Evolutionary conservation across 208 protist genomes (phyloP).

Genomic region (Leishmania guyanensis): DNA sequence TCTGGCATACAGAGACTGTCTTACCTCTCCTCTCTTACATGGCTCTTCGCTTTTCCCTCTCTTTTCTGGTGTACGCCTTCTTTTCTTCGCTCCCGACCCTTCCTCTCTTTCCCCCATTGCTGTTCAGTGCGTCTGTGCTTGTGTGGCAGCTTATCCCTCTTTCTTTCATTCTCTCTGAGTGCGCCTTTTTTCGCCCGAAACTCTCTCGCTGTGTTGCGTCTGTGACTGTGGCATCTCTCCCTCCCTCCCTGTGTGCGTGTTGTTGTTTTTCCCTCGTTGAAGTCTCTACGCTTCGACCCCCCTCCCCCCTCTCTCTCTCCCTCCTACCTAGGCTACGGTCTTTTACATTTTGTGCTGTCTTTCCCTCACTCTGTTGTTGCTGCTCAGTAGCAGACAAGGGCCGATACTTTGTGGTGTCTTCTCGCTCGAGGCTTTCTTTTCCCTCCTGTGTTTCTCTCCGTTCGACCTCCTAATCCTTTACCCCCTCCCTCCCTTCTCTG

Average conservation of each 20-base stretch:
- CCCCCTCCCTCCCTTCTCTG: no score
- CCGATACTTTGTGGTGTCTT: not conserved
- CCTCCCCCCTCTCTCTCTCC: not conserved
- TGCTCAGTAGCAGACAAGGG: not conserved
- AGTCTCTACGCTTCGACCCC: not conserved
- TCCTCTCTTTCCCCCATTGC: not conserved
- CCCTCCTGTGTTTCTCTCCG: not conserved
- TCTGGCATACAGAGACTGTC: no score
- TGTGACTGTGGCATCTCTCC: not conserved
- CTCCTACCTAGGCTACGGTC: not conserved
- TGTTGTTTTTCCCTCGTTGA: slow-evolving; percentile 6
- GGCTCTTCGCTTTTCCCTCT: not conserved
- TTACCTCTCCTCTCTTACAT: not conserved
- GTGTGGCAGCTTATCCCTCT: not conserved
- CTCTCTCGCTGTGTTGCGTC: not conserved
- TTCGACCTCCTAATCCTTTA: not conserved
- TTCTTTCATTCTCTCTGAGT: not conserved
- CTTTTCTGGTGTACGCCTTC: slow-evolving; percentile 4
- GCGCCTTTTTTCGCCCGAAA: not conserved
- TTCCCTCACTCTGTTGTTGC: not conserved
- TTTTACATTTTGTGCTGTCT: not conserved
- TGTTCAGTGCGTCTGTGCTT: not conserved
- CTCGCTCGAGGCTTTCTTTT: not conserved
- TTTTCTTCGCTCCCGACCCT: slow-evolving; percentile 2
- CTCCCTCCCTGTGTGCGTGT: not conserved